phyloP scores from a whole-genome alignment of 2,329 filamentous ascomycete genomes.

The Cytospora chrysosperma region DNA sequence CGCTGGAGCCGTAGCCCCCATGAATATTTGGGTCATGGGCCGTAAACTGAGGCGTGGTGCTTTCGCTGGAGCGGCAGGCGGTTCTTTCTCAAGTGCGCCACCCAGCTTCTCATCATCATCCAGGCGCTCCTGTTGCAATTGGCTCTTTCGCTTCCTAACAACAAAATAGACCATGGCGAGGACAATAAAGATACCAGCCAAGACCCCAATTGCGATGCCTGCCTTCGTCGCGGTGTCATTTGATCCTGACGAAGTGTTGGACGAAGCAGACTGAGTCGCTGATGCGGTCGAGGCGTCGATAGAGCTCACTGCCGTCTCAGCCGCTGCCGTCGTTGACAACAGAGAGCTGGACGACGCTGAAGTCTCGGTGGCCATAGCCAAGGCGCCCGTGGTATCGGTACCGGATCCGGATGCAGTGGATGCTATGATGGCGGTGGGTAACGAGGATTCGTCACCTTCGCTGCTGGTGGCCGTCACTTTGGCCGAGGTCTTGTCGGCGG shows the following conservation, averaged over 20 bases:
- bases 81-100: constrained; percentile 38
- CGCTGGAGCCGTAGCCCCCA: constrained; percentile 52
- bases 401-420: neutral
- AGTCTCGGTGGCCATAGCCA: constrained; percentile 2
- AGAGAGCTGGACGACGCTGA: neutral
- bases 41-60: constrained; percentile 83
- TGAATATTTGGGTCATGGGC: constrained; percentile 80
- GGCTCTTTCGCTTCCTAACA: constrained; percentile 69
- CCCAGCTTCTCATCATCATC: constrained; percentile 65
- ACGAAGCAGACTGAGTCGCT: constrained; percentile 29
- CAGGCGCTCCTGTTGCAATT: constrained; percentile 51
- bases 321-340: neutral
- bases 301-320: neutral
- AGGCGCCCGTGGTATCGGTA: neutral
- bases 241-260: constrained; percentile 19
- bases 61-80: constrained; percentile 45
- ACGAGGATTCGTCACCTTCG: neutral
- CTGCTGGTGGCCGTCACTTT: neutral
- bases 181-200: constrained; percentile 66
- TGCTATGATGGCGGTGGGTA: constrained; percentile 13
- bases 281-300: constrained; percentile 23
- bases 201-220: constrained; percentile 79
- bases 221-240: constrained; percentile 58
- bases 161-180: constrained; percentile 70
- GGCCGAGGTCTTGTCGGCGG: constrained; percentile 5